A percentile compares a stretch with the other conserved stretches of the same genome.
phyloP scores from a whole-genome alignment of 2,329 filamentous ascomycete species.

The Hawksworthiomyces lignivorus region DNA sequence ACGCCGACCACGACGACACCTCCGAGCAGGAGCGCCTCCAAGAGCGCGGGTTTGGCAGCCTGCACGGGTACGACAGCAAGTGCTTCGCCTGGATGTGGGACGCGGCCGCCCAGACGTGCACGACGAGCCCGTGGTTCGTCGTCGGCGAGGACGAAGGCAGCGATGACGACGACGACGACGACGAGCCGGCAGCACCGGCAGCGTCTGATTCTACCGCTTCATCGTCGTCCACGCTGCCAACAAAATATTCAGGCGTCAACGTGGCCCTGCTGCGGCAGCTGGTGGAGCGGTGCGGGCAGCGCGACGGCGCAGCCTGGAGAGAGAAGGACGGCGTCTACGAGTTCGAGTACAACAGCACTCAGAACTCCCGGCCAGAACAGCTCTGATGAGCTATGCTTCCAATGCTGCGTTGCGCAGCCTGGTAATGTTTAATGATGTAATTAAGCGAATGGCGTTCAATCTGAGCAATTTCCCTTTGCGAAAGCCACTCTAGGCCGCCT shows the following conservation, averaged over 20 bases:
- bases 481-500: no score
- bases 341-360: slow-evolving; percentile 1
- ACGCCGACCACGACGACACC: slow-evolving; percentile 11
- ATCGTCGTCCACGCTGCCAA: slow-evolving; percentile 12
- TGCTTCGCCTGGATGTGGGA: slow-evolving; percentile 49
- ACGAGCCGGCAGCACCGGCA: background rate
- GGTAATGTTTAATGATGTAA: no score
- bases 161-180: background rate
- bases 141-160: slow-evolving; percentile 28
- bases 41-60: background rate
- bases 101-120: slow-evolving; percentile 30
- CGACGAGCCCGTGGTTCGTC: slow-evolving; percentile 42
- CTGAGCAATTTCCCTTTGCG: no score
- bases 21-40: background rate
- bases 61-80: slow-evolving; percentile 10
- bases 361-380: no score
- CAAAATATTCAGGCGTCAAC: slow-evolving; percentile 32
- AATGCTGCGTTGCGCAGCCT: no score
- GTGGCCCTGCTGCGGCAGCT: slow-evolving; percentile 14
- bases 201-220: no score
- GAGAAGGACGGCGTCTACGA: slow-evolving; percentile 5
- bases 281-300: slow-evolving; percentile 5
- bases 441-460: no score
- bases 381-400: no score
- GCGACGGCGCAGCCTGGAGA: slow-evolving; percentile 7